These are phyloP conservation scores for Nicotiana tomentosiformis DNA, from an alignment of 257 asterid species.

Conservation along the genomic window DNA sequence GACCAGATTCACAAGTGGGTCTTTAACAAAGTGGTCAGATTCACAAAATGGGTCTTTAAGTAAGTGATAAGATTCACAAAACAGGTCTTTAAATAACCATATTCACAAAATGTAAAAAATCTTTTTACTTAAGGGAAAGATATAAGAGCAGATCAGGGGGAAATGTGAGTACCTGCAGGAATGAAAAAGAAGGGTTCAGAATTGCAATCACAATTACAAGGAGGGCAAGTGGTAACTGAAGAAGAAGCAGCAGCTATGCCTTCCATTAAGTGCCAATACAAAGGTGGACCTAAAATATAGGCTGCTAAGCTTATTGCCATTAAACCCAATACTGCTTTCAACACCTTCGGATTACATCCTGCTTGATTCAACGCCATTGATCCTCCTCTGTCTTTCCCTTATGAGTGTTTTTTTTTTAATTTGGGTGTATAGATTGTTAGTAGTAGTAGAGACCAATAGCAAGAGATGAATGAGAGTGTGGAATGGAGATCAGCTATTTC, in stretches of 20 bases:
- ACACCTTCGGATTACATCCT: conserved; percentile 32
- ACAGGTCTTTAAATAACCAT: not conserved
- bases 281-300: conserved; percentile 79
- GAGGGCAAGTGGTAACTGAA: conserved; percentile 49
- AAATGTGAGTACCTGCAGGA: conserved; percentile 41
- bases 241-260: conserved; percentile 61
- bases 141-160: conserved; percentile 2
- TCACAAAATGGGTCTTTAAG: not conserved
- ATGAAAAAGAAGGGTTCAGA: conserved; percentile 58
- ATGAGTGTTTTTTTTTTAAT: not conserved
- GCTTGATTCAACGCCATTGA: conserved; percentile 48
- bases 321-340: conserved; percentile 48
- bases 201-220: conserved; percentile 78
- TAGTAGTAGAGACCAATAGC: not conserved
- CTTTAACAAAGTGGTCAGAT: not conserved
- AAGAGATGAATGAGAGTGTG: not conserved
- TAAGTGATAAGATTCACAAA: not conserved
- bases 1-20: not conserved
- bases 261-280: conserved; percentile 83
- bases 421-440: not conserved
- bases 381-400: not conserved
- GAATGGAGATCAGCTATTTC: not conserved
- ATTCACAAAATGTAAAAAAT: not conserved
- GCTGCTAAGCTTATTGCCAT: conserved; percentile 63
- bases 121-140: not conserved